These are phyloP conservation scores for Lablab purpureus DNA, from an alignment of 306 rosid genomes.

Conservation along the genomic window DNA sequence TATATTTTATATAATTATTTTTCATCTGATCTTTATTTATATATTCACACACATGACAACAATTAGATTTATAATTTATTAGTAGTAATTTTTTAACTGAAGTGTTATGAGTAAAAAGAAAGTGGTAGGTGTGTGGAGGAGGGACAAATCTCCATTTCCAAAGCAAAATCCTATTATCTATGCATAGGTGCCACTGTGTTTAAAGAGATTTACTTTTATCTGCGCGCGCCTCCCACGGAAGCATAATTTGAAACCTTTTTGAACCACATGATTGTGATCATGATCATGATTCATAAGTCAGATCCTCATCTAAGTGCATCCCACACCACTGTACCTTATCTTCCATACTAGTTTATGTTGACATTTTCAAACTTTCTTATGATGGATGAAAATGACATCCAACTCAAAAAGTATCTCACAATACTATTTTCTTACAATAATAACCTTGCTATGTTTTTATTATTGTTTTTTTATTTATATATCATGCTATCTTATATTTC, in stretches of 20 bases:
- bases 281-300: background rate
- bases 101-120: too few relatives aligned
- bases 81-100: too few relatives aligned
- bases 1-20: too few relatives aligned
- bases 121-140: background rate
- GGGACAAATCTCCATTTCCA: background rate
- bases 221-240: background rate
- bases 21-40: too few relatives aligned
- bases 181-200: background rate
- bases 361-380: conserved; percentile 40
- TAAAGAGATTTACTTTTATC: background rate
- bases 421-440: too few relatives aligned
- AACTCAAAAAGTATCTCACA: background rate
- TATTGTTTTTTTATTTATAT: too few relatives aligned
- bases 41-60: too few relatives aligned
- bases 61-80: too few relatives aligned
- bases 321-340: conserved; percentile 5
- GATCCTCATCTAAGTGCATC: conserved; percentile 23
- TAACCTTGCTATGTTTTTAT: too few relatives aligned
- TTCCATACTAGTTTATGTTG: conserved; percentile 1
- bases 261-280: background rate
- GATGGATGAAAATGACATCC: conserved; percentile 37
- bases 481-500: too few relatives aligned
- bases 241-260: conserved; percentile 36
- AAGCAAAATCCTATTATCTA: conserved; percentile 24